Conservation (phyloP, 2,329 filamentous ascomycete species). For the Calonectria henricotiae region DNA sequence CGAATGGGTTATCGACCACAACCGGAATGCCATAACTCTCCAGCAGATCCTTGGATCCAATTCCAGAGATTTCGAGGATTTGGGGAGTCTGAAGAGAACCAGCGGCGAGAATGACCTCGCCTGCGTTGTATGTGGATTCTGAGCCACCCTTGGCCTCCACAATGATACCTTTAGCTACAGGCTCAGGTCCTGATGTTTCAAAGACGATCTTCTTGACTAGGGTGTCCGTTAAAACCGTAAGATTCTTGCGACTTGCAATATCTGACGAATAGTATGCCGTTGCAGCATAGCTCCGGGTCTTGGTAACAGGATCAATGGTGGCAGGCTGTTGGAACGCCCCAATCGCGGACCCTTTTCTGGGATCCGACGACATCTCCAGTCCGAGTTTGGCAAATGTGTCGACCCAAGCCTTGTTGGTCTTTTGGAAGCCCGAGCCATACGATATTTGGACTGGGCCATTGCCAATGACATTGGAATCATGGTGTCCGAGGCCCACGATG, state of each 20-base stretch:
- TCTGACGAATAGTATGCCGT: conserved; percentile 1
- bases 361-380: background rate
- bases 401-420: conserved; percentile 3
- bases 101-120: conserved; percentile 12
- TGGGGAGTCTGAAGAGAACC: conserved; percentile 1
- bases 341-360: background rate
- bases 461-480: background rate
- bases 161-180: background rate
- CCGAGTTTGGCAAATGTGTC: conserved; percentile 7
- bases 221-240: conserved; percentile 1
- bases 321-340: conserved; percentile 4
- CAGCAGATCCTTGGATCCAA: conserved; percentile 11
- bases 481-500: background rate
- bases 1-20: background rate
- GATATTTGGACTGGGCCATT: conserved; percentile 9
- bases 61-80: conserved; percentile 11
- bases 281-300: conserved; percentile 7
- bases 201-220: conserved; percentile 1
- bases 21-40: background rate
- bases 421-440: background rate
- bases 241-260: conserved; percentile 9
- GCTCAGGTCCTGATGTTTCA: background rate
- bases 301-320: background rate
- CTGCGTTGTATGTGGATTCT: background rate
- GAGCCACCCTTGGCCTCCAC: background rate